Base-by-base conservation (phyloP, 306 rosid genomes). In the Dalbergia cultrata region DNA sequence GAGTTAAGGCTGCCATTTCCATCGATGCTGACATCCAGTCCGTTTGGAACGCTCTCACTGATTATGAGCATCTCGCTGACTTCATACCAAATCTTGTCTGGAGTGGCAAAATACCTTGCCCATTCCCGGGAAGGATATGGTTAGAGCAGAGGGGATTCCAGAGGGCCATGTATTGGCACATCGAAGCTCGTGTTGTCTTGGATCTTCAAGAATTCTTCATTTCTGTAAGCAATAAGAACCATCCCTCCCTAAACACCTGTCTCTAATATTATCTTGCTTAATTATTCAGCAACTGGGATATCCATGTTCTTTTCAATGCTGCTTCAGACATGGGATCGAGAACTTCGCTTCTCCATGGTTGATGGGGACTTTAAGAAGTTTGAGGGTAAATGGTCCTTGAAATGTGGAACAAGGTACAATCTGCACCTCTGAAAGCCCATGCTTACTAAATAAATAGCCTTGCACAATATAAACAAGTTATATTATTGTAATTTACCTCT, bases 111-210 rank as follows among this genome's bases (percentile, higher is more conserved):
- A 90, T 95, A 81, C 92, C 97, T 61, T 95, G 99, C 72, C 99
- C 99, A 9, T 88, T 84, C 85, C 97, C 97, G 0, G 97, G 95
- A 7, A 81, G 98, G 77, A 89, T 91, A 81, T 95, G 99, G 97
- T 71, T 95, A 78, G 99, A 95, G 74, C 99, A 95, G 85, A 93
- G 97, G 84, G 99, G 97, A 47, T 82, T 93, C 75, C 94, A 95
- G 81, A 88, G 97, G 84, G 97, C 96, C 33, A 76, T 95, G 85
- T 95, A 95, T 88, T 95, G 99, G 99, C 99, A 93, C 62, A 93
- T 95, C 35, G 99, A 95, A 91, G 99, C 99, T 69, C 94, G 97
- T 14, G 99, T 93, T 78, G 99, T 95, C 0, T 90, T 95, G 94
- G 97, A 95, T 81, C 99, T 91, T 89, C 97, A 81, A 79, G 96